phyloP scores from a whole-genome alignment of 2,329 filamentous ascomycete species.

The Botryotinia convoluta region DNA sequence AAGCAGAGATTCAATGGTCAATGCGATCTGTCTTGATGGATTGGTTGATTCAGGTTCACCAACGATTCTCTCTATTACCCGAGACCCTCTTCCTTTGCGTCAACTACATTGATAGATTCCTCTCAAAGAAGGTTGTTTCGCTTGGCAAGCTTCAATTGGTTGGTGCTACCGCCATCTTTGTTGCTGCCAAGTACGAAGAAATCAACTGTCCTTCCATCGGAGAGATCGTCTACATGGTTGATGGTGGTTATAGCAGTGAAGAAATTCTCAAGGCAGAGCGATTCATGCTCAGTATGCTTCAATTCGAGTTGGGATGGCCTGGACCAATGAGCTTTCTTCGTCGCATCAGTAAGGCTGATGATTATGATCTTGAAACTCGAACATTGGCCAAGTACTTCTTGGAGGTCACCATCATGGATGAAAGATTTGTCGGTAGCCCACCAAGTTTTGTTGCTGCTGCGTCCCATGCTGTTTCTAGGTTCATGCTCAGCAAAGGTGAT shows the following conservation, averaged over 20 bases:
- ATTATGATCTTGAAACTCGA: constrained; percentile 92
- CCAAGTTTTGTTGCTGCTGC: constrained; percentile 90
- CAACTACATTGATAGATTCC: constrained; percentile 96
- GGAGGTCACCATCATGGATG: constrained; percentile 95
- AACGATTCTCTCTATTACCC: constrained; percentile 83
- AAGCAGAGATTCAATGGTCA: constrained; percentile 98
- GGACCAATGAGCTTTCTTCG: constrained; percentile 98
- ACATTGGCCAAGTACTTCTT: constrained; percentile 98
- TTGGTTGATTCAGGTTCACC: constrained; percentile 95
- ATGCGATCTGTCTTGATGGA: constrained; percentile 98
- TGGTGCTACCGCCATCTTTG: constrained; percentile 90
- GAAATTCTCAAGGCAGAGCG: constrained; percentile 96
- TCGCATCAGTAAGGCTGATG: constrained; percentile 96
- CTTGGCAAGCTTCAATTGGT: constrained; percentile 93
- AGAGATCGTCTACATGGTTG: constrained; percentile 98
- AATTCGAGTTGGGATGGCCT: constrained; percentile 96
- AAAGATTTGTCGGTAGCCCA: constrained; percentile 88
- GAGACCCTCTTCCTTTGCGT: constrained; percentile 93
- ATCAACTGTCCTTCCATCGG: constrained; percentile 94
- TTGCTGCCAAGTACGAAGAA: constrained; percentile 97
- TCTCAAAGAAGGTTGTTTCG: constrained; percentile 92
- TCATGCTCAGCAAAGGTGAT: constrained; percentile 85
- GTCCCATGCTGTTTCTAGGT: constrained; percentile 84
- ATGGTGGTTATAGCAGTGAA: constrained; percentile 81
- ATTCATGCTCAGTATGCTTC: constrained; percentile 96